phyloP scores from a whole-genome alignment of 2,329 filamentous ascomycete genomes.

The Taxawa tesnikishii region DNA sequence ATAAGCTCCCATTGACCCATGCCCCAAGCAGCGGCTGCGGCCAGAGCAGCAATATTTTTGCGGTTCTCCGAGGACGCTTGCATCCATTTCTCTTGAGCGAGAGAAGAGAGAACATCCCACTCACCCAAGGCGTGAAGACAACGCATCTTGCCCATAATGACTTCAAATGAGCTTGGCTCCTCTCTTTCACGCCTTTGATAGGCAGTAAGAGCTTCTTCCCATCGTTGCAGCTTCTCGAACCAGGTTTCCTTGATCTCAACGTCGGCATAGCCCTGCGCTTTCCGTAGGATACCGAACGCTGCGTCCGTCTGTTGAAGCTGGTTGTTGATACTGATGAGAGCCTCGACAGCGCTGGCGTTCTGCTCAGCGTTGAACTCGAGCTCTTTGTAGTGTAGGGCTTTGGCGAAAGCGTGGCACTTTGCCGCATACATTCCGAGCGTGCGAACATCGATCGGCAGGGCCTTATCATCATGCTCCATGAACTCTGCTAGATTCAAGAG shows the following conservation, averaged over 20 bases:
- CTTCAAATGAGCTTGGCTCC: constrained; percentile 63
- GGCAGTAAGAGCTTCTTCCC: constrained; percentile 90
- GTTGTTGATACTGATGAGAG: constrained; percentile 98
- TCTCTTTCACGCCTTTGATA: constrained; percentile 79
- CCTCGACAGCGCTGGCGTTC: constrained; percentile 88
- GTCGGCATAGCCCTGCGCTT: constrained; percentile 90
- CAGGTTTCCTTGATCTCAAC: constrained; percentile 95
- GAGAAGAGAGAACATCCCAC: constrained; percentile 82
- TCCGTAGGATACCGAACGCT: constrained; percentile 91
- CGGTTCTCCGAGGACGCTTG: constrained; percentile 80
- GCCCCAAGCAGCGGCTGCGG: constrained; percentile 93
- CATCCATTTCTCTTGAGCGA: constrained; percentile 89
- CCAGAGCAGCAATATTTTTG: constrained; percentile 80
- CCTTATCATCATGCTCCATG: constrained; percentile 99
- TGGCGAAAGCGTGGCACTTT: constrained; percentile 95
- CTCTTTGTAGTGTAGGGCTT: constrained; percentile 97
- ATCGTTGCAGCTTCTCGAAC: constrained; percentile 96
- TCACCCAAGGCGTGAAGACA: constrained; percentile 94
- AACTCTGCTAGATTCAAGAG: constrained; percentile 95
- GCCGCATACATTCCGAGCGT: constrained; percentile 89
- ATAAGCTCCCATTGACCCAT: constrained; percentile 95
- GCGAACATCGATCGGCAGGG: constrained; percentile 90
- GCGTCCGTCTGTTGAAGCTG: constrained; percentile 98
- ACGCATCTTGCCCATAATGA: constrained; percentile 99
- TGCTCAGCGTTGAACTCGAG: constrained; percentile 97